Conservation (phyloP, 108 stramenopile species). For the Cyclotella cryptica region DNA sequence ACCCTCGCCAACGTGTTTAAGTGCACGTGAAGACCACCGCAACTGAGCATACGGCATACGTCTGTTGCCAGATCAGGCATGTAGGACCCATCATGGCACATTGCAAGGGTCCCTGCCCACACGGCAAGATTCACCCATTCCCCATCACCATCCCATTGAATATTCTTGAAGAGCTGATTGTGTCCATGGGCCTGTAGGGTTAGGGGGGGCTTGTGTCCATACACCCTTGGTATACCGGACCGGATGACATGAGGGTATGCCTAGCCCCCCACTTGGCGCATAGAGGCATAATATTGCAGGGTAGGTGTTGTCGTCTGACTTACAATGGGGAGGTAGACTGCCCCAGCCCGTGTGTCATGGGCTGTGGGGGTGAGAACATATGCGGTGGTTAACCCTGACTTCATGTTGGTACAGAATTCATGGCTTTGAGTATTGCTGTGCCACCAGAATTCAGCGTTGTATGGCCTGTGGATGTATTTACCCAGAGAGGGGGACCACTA, state of each 20-base stretch:
- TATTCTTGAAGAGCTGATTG: background rate
- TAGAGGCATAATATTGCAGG: too few relatives aligned
- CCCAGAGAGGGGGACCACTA: background rate
- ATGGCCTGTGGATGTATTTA: background rate
- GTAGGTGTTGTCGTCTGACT: too few relatives aligned
- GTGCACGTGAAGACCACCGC: background rate
- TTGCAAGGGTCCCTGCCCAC: background rate
- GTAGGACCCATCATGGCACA: constrained; percentile 16
- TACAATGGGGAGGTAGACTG: too few relatives aligned
- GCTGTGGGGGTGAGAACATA: background rate
- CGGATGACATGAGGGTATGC: too few relatives aligned
- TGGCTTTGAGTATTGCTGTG: background rate
- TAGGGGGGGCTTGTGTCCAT: background rate
- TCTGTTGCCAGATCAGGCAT: background rate
- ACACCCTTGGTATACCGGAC: background rate
- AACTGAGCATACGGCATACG: constrained; percentile 12
- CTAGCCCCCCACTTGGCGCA: background rate
- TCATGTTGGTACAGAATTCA: too few relatives aligned
- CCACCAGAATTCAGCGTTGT: background rate
- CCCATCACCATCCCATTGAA: constrained; percentile 33
- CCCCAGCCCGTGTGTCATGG: too few relatives aligned
- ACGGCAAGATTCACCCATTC: constrained; percentile 5
- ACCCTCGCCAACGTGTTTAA: background rate
- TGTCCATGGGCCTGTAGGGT: background rate
- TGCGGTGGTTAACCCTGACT: background rate